Percentiles rank a stretch among this genome's conserved stretches.
Evolutionary conservation across 1,284 basidiomycete species (phyloP).

Genomic region (Anthracocystis panici-leucophaei): DNA sequence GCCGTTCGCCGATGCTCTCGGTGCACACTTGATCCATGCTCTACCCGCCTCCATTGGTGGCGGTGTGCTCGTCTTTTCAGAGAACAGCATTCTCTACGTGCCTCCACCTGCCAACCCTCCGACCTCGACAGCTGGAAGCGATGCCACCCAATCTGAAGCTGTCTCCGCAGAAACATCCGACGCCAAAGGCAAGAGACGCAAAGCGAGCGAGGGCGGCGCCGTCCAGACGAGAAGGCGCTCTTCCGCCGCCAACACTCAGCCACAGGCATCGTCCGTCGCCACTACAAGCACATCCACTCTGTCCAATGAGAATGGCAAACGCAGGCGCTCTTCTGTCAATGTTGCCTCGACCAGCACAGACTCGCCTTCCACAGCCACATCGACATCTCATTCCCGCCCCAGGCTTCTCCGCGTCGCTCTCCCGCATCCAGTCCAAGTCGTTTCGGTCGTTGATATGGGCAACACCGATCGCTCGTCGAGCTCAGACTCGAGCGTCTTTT

Average conservation of each 20-base stretch:
- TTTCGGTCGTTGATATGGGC: constrained; percentile 38
- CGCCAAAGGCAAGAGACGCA: constrained; percentile 53
- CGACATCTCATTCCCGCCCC: constrained; percentile 9
- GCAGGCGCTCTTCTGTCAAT: constrained; percentile 45
- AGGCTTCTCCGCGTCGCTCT: constrained; percentile 46
- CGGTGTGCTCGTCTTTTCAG: constrained; percentile 64
- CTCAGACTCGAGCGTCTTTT: constrained; percentile 11
- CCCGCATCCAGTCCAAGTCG: constrained; percentile 53
- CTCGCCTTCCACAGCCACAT: constrained; percentile 17
- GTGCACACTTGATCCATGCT: constrained; percentile 56
- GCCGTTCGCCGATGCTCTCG: constrained; percentile 57
- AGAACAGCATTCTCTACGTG: constrained; percentile 58
- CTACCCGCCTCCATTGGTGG: constrained; percentile 58
- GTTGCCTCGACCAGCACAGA: constrained; percentile 5
- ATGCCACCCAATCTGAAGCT: neutral
- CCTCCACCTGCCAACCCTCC: constrained; percentile 47
- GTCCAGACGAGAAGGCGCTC: constrained; percentile 25
- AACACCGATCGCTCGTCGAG: constrained; percentile 4
- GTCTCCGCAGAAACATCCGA: constrained; percentile 12
- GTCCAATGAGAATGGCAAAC: constrained; percentile 58
- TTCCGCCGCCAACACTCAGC: constrained; percentile 12
- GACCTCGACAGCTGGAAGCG: neutral
- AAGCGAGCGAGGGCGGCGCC: constrained; percentile 42
- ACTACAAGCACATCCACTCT: constrained; percentile 11
- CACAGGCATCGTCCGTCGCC: constrained; percentile 1